A percentile compares a stretch with the other conserved stretches of the same genome.
phyloP scores from a whole-genome alignment of 169 alveolate genomes.

The Toxoplasma gondii region DNA sequence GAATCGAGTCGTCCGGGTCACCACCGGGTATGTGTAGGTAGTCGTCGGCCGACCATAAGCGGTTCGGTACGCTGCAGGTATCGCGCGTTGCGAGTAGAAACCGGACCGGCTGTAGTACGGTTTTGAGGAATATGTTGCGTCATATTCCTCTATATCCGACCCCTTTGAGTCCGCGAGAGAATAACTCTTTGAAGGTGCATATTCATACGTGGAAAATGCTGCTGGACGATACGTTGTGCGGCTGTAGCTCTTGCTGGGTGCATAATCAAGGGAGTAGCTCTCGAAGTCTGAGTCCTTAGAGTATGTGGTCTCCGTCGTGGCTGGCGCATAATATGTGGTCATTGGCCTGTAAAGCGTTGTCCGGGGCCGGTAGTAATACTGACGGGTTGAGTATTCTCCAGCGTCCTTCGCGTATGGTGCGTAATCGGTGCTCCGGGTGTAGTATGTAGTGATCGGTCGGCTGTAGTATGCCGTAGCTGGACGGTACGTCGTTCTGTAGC shows the following conservation, averaged over 20 bases:
- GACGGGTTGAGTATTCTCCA: not conserved
- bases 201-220: not conserved
- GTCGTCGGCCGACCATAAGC: not conserved
- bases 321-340: not conserved
- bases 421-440: not conserved
- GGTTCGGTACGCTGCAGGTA: not conserved
- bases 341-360: not conserved
- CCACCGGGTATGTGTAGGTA: not conserved
- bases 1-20: not conserved
- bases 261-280: not conserved
- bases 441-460: not conserved
- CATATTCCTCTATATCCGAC: not conserved
- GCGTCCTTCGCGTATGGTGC: not conserved
- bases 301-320: not conserved
- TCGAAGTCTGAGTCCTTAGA: conserved; percentile 29
- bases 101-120: not conserved
- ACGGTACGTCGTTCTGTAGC: not conserved
- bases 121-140: not conserved
- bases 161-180: conserved; percentile 9
- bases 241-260: not conserved
- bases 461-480: not conserved
- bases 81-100: not conserved
- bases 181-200: not conserved
- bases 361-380: conserved; percentile 5
- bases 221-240: not conserved